Evolutionary conservation across 192 early-diverging fungal species (phyloP), one percentile per base, ranked within the genome.

Genomic region (Backusella sp.): DNA sequence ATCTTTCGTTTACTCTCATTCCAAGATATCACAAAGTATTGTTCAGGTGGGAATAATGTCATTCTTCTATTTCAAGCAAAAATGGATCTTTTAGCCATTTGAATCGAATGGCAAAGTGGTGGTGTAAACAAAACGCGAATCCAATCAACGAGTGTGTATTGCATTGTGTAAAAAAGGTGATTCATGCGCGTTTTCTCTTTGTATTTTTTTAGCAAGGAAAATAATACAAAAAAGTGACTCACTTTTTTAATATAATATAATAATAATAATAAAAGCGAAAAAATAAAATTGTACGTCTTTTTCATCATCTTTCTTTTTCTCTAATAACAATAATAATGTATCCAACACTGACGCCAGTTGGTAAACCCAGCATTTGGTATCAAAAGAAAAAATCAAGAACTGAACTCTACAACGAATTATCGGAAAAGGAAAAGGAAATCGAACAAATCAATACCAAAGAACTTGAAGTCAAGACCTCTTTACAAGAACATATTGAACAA

Each of bases 301-400:
- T 35, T 68, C 32, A 35, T 32, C 30, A 0, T 66, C 32, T 12
- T 17, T 67, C 36, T 19, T 19, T 67, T 49, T 21, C 32, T 36
- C 6, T 36, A 19, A 11, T 9, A 17, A 68, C 21, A 68, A 68
- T 36, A 68, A 68, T 36, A 21, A 69, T 69, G 68, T 69, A 69
- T 41, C 68, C 68, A 37, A 41, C 68, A 69, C n/a, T 69, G 1
- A 41, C 68, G 41, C 34, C 68, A 23, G 68, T 41, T 37, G 68
- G 35, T 41, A 69, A 37, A 23, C 34, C 35, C 19, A 41, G n/a
- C 21, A n/a, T 21, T 2, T 69, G 68, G 68, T 41, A 41, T 37
- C 23, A 35, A 11, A 37, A 69, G n/a, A 69, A 69, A 26, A 35
- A 69, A 41, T 12, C 68, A 39, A 23, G 15, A 37, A 35, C n/a